phyloP scores from a whole-genome alignment of 2,329 filamentous ascomycete species.

The Sodiomyces alkalinus region DNA sequence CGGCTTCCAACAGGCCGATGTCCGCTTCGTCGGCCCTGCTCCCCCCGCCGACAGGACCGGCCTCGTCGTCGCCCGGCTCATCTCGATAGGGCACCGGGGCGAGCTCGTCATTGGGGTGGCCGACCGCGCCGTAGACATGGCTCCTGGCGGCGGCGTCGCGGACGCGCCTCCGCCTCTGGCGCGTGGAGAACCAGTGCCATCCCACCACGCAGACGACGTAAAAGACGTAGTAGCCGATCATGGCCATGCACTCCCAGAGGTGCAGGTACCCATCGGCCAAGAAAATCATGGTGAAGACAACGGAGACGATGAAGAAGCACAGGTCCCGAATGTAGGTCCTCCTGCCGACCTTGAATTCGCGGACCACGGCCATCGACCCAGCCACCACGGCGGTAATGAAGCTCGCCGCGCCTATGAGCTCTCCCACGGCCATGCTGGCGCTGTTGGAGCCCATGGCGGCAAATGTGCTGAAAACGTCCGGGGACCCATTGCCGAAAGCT shows the following conservation, averaged over 20 bases:
- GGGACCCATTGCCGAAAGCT: conserved; percentile 93
- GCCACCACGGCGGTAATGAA: conserved; percentile 96
- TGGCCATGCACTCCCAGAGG: conserved; percentile 76
- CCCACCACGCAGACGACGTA: conserved; percentile 79
- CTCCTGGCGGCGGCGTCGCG: conserved; percentile 59
- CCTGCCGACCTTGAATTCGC: conserved; percentile 80
- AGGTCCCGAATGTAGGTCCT: conserved; percentile 88
- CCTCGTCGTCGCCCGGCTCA: conserved; percentile 29
- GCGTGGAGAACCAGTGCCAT: conserved; percentile 78
- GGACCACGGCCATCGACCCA: conserved; percentile 92
- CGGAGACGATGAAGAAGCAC: conserved; percentile 77
- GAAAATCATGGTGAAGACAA: conserved; percentile 76
- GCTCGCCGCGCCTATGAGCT: conserved; percentile 83
- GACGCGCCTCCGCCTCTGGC: conserved; percentile 42
- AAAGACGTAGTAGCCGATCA: conserved; percentile 83
- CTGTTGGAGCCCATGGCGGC: conserved; percentile 95
- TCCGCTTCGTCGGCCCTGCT: conserved; percentile 14
- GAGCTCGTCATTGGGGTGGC: conserved; percentile 35
- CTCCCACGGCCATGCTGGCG: conserved; percentile 89
- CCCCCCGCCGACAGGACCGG: conserved; percentile 6
- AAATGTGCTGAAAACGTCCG: conserved; percentile 97
- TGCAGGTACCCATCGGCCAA: conserved; percentile 71
- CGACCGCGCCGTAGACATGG: conserved; percentile 50
- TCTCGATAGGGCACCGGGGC: conserved; percentile 47
- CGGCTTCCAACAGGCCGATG: conserved; percentile 27